These are phyloP conservation scores for Exophiala sideris DNA, from an alignment of 2,329 filamentous ascomycete genomes.

Conservation along the genomic window DNA sequence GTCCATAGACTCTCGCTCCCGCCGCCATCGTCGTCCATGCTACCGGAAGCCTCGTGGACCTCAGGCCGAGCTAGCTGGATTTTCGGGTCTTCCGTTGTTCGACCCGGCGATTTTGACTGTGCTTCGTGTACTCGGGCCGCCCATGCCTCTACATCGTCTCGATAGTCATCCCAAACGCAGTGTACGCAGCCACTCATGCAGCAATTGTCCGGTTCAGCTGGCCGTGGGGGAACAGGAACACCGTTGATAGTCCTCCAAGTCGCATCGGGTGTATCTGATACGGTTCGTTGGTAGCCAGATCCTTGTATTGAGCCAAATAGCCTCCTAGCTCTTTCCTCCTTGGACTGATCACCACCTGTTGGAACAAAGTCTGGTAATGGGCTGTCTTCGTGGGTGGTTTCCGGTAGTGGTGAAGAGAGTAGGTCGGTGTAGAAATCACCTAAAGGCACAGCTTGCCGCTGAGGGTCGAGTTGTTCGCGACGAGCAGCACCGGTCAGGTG, in stretches of 20 bases:
- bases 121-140: constrained; percentile 64
- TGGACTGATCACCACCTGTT: constrained; percentile 23
- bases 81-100: constrained; percentile 26
- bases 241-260: constrained; percentile 65
- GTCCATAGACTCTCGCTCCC: constrained; percentile 69
- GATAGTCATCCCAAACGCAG: constrained; percentile 90
- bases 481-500: neutral
- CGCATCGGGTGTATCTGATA: constrained; percentile 45
- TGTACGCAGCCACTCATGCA: constrained; percentile 99
- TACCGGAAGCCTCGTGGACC: constrained; percentile 51
- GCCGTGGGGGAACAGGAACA: constrained; percentile 75
- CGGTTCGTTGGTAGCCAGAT: constrained; percentile 63
- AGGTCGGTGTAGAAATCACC: constrained; percentile 46
- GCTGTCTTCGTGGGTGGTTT: constrained; percentile 12
- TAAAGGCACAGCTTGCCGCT: constrained; percentile 39
- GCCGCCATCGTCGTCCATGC: constrained; percentile 77
- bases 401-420: constrained; percentile 32
- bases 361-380: constrained; percentile 24
- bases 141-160: constrained; percentile 93
- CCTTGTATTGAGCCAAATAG: constrained; percentile 81
- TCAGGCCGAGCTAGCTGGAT: constrained; percentile 32
- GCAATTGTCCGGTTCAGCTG: constrained; percentile 92
- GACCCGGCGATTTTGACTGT: constrained; percentile 37
- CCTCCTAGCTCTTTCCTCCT: constrained; percentile 56
- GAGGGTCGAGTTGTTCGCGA: constrained; percentile 6